Percentiles rank a stretch among this genome's conserved stretches.
These are phyloP conservation scores for Penicillium longicatenatum DNA, from an alignment of 495 filamentous ascomycete genomes.

Conservation along the genomic window DNA sequence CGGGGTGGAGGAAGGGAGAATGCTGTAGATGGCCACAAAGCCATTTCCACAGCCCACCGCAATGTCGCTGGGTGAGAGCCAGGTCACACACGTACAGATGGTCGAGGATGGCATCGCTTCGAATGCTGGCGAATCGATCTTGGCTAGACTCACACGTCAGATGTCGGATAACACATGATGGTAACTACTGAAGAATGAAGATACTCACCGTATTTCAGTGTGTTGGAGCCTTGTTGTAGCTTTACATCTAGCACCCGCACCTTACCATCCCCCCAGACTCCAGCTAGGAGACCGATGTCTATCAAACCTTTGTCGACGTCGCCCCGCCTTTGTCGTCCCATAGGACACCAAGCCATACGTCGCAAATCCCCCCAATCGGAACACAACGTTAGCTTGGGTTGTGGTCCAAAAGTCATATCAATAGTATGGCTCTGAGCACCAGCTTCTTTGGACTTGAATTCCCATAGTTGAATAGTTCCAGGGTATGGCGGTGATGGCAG, in stretches of 20 bases:
- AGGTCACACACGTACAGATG: conserved; percentile 60
- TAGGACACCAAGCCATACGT: conserved; percentile 65
- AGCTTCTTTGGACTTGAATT: conserved; percentile 44
- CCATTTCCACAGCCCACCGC: conserved; percentile 67
- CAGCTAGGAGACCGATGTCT: conserved; percentile 61
- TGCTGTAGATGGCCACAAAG: conserved; percentile 59
- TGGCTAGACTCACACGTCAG: conserved; percentile 34
- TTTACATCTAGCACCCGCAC: conserved; percentile 60
- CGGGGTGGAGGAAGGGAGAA: conserved; percentile 32
- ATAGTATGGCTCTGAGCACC: conserved; percentile 33
- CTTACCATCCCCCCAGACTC: conserved; percentile 63
- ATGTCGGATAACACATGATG: background rate
- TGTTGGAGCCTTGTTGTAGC: conserved; percentile 26
- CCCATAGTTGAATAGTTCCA: conserved; percentile 60
- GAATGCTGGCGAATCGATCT: conserved; percentile 55
- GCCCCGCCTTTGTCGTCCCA: conserved; percentile 39
- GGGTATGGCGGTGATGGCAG: conserved; percentile 47
- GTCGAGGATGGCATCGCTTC: conserved; percentile 49
- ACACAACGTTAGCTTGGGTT: conserved; percentile 55
- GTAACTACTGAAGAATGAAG: background rate
- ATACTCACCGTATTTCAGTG: conserved; percentile 41
- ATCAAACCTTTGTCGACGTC: conserved; percentile 34
- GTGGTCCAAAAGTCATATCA: conserved; percentile 41
- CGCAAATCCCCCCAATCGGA: conserved; percentile 63
- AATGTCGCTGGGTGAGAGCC: conserved; percentile 62